A percentile compares a stretch with the other conserved stretches of the same genome.
phyloP scores from a whole-genome alignment of 2,329 filamentous ascomycete species.

The Aspergillus costaricaensis region DNA sequence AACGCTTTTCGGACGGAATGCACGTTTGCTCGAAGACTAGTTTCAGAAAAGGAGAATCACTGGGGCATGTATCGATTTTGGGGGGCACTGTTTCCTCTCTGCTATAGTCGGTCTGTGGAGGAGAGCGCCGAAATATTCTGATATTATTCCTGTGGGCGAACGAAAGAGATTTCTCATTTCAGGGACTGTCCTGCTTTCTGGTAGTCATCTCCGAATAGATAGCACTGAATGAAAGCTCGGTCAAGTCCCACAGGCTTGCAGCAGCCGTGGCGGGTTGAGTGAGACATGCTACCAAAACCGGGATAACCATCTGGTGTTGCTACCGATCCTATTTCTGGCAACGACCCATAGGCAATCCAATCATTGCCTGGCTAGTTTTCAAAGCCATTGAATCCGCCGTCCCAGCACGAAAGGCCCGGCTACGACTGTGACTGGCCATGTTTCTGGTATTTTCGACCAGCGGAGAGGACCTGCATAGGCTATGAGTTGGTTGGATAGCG shows the following conservation, averaged over 20 bases:
- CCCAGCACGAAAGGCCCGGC: constrained; percentile 1
- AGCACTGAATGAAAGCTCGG: constrained; percentile 4
- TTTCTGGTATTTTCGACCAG: constrained; percentile 20
- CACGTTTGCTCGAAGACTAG: constrained; percentile 36
- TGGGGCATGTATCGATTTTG: constrained; percentile 33
- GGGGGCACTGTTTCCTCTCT: constrained; percentile 36
- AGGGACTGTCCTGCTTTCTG: not conserved
- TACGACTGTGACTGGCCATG: constrained; percentile 19
- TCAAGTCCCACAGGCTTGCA: constrained; percentile 5
- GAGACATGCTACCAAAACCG: constrained; percentile 12
- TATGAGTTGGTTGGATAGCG: constrained; percentile 9
- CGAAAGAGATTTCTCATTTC: not conserved
- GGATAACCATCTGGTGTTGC: constrained; percentile 8
- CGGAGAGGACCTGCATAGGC: constrained; percentile 12
- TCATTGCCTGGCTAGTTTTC: constrained; percentile 10
- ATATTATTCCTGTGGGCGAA: constrained; percentile 2
- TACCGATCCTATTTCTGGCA: constrained; percentile 10
- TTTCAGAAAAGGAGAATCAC: constrained; percentile 26
- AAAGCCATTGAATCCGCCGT: constrained; percentile 9
- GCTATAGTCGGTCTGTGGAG: constrained; percentile 34
- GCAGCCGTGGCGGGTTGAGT: constrained; percentile 8
- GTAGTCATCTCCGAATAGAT: constrained; percentile 3
- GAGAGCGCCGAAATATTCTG: constrained; percentile 30
- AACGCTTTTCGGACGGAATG: constrained; percentile 32
- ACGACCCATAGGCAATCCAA: constrained; percentile 9